Evolutionary conservation across 139 green algal species (phyloP), one percentile per base, ranked within the genome.

Genomic region (Haematococcus sp.): DNA sequence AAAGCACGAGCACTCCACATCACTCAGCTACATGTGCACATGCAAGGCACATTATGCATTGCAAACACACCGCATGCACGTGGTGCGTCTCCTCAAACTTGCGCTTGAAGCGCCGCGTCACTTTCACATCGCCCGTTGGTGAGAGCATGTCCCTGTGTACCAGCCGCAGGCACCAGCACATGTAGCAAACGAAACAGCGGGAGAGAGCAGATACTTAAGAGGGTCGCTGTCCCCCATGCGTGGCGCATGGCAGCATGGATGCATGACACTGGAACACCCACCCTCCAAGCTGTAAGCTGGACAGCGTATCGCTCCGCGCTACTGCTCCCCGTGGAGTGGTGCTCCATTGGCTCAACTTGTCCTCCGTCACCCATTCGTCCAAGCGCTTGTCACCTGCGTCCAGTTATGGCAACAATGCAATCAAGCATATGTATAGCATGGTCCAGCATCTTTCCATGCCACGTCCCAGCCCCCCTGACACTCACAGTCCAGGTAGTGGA

Each of bases 401-500:
- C 23, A 44, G 20, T 32, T 13, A 31, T n/a, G n/a, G n/a, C n/a
- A n/a, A n/a, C n/a, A n/a, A n/a, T n/a, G n/a, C n/a, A n/a, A n/a
- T n/a, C n/a, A n/a, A n/a, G n/a, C n/a, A n/a, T n/a, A n/a, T n/a
- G n/a, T n/a, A n/a, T n/a, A n/a, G n/a, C n/a, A n/a, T n/a, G n/a
- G n/a, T n/a, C n/a, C n/a, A n/a, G n/a, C n/a, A n/a, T n/a, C n/a
- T n/a, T n/a, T n/a, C n/a, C 28, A 67, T 4, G 34, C 20, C 31
- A 11, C 54, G 23, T 46, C 66, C 32, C n/a, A 7, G 4, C 49
- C 4, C 22, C 58, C 4, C 20, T 5, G 5, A 30, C 35, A 76
- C 88, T 91, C 71, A 93, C 87, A 92, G 70, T 97, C 91, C 4
- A 88, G 58, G 70, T 96, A 97, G 79, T 97, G 92, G n/a, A 97